Percentiles rank a stretch among this genome's conserved stretches.
Evolutionary conservation across 2,329 filamentous ascomycete species (phyloP).

Genomic region (Epichloe typhina): DNA sequence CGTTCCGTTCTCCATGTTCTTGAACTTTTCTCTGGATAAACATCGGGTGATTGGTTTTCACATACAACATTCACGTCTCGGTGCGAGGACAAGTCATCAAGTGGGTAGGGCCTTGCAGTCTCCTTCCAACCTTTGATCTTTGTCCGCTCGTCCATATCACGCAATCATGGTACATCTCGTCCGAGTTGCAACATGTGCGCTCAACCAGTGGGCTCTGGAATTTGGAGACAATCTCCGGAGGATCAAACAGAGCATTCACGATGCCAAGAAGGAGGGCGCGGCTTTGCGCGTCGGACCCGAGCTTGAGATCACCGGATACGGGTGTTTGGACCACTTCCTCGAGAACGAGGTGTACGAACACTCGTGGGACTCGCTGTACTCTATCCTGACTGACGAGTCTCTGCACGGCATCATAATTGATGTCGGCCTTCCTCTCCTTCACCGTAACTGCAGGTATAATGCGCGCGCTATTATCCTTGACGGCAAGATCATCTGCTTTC

Average conservation of each 20-base stretch:
- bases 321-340: conserved; percentile 30
- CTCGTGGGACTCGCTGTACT: conserved; percentile 18
- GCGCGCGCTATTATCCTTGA: conserved; percentile 25
- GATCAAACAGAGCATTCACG: conserved; percentile 48
- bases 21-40: too few relatives aligned
- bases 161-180: conserved; percentile 24
- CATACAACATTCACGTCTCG: too few relatives aligned
- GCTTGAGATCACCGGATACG: conserved; percentile 30
- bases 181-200: conserved; percentile 21
- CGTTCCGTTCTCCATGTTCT: too few relatives aligned
- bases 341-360: conserved; percentile 28
- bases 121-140: conserved; percentile 33
- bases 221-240: conserved; percentile 47
- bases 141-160: conserved; percentile 30
- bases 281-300: conserved; percentile 44
- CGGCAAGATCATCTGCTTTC: conserved; percentile 54
- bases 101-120: too few relatives aligned
- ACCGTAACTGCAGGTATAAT: conserved; percentile 14
- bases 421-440: conserved; percentile 28
- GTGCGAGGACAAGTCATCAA: too few relatives aligned
- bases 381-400: conserved; percentile 19
- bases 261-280: conserved; percentile 48
- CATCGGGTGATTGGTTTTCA: too few relatives aligned
- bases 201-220: conserved; percentile 23
- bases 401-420: conserved; percentile 26